Evolutionary conservation across 768 basidiomycete genomes (phyloP).

Genomic region (Russula ochroleuca): DNA sequence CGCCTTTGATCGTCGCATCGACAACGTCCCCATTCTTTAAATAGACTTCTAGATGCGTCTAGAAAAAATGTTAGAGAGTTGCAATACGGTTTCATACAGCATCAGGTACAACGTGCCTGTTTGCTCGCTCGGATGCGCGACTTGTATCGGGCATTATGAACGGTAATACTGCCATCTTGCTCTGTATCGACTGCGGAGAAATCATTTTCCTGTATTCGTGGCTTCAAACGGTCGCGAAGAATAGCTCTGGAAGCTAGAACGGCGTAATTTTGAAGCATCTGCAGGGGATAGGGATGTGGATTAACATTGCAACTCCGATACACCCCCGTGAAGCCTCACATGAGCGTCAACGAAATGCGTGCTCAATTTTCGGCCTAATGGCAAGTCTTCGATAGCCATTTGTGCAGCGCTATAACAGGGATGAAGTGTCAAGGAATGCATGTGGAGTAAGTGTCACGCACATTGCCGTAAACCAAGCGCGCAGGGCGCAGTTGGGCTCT

Average conservation of each 20-base stretch:
- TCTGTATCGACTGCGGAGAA: not conserved
- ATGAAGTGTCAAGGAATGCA: not conserved
- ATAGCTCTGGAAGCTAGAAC: constrained; percentile 1
- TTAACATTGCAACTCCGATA: not conserved
- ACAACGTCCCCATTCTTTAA: constrained; percentile 2
- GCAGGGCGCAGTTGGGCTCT: constrained; percentile 2
- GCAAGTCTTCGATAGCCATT: not conserved
- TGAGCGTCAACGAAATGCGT: not conserved
- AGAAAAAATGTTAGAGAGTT: not conserved
- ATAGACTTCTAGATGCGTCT: constrained; percentile 5
- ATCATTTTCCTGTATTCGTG: constrained; percentile 11
- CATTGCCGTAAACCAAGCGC: constrained; percentile 25
- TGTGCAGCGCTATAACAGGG: constrained; percentile 4
- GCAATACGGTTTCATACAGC: too few species aligned
- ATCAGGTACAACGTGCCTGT: not conserved
- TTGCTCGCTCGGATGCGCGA: constrained; percentile 10
- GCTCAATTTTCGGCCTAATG: not conserved
- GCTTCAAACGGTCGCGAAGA: constrained; percentile 2
- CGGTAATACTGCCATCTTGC: not conserved
- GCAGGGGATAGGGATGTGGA: not conserved
- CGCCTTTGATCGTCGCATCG: not conserved
- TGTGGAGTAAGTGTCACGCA: not conserved
- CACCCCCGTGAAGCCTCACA: not conserved
- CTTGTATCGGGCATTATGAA: constrained; percentile 19
- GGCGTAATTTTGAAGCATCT: constrained; percentile 1